Base-by-base conservation (phyloP, 805 yeast species). In the Candida qinlingensis region DNA sequence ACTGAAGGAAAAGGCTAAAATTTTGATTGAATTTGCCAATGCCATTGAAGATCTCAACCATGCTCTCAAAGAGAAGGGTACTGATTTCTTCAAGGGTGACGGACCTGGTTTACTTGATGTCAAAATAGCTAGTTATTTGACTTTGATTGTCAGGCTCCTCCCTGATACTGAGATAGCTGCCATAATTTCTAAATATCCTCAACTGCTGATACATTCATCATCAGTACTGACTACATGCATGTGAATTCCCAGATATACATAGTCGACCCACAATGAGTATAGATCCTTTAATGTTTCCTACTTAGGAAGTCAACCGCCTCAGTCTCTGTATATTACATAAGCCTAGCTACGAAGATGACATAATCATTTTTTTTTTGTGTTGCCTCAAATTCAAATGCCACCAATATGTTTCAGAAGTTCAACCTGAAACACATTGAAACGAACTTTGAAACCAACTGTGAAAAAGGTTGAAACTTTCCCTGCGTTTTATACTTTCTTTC, bases 51-150 rank as follows among this genome's bases (percentile, higher is more conserved):
- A 63, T 41, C 49, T 68, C 7, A 50, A 51, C 28, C 49, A 46
- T n/a, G 54, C 64, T 3, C 42, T 63, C 19, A 42, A 40, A 5
- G 47, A 53, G 5, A 53, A 52, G 29, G 51, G 52, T 3, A 46
- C 55, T 1, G 49, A 36, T 38, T 56, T 52, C 39, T 58, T 54
- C 42, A 41, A 45, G n/a, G 47, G 44, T 10, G 50, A 49, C 1
- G 44, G 46, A 12, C 66, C 64, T 5, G 55, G 62, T 1, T 53
- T 62, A 26, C 46, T 67, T 34, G 68, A 67, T 41, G 48, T 66
- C 30, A 67, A 66, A 36, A 46, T 68, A 5, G 63, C 68, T 2
- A 64, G 71, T 46, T 68, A 63, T 45, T 42, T 58, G n/a, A 51
- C 59, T 1, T 55, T 69, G 26, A 55, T 60, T 3, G 39, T 48